phyloP scores from a whole-genome alignment of 179 eudicot genomes.

The Amaranthus tricolor region DNA sequence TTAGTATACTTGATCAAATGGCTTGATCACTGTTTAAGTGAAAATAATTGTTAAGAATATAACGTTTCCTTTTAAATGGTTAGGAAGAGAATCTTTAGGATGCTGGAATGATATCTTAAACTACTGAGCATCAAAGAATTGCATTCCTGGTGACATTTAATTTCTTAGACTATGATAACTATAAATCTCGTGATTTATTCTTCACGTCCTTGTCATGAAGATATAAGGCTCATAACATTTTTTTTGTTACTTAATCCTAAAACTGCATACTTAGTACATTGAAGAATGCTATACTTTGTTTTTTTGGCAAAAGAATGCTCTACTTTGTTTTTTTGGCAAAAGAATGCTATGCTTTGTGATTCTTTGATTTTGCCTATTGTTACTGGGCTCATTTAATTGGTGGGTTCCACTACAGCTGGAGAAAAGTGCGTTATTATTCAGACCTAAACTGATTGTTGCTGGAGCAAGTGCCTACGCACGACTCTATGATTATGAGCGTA shows the following conservation, averaged over 20 bases:
- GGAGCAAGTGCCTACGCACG: slow-evolving; percentile 99
- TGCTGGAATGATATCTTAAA: slow-evolving; percentile 4
- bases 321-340: too few relatives aligned
- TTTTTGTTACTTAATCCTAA: background rate
- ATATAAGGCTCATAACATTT: background rate
- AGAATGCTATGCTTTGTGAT: background rate
- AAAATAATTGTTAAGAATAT: background rate
- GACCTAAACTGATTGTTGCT: slow-evolving; percentile 93
- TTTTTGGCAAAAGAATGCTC: too few relatives aligned
- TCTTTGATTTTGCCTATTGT: slow-evolving; percentile 1
- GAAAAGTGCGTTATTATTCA: slow-evolving; percentile 88
- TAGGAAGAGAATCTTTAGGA: background rate
- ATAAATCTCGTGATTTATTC: background rate
- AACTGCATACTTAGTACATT: background rate
- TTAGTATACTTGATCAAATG: background rate
- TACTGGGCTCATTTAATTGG: slow-evolving; percentile 11
- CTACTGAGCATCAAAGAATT: background rate
- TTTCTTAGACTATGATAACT: background rate
- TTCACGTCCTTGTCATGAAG: background rate
- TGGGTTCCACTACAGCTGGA: slow-evolving; percentile 58
- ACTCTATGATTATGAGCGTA: slow-evolving; percentile 84
- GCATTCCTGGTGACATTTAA: background rate
- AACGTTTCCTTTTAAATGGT: too few relatives aligned
- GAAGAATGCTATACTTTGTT: background rate
- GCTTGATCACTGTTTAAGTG: background rate